These are phyloP conservation scores for Pyrenophora graminea DNA, from an alignment of 2,329 filamentous ascomycete genomes.

Conservation along the genomic window DNA sequence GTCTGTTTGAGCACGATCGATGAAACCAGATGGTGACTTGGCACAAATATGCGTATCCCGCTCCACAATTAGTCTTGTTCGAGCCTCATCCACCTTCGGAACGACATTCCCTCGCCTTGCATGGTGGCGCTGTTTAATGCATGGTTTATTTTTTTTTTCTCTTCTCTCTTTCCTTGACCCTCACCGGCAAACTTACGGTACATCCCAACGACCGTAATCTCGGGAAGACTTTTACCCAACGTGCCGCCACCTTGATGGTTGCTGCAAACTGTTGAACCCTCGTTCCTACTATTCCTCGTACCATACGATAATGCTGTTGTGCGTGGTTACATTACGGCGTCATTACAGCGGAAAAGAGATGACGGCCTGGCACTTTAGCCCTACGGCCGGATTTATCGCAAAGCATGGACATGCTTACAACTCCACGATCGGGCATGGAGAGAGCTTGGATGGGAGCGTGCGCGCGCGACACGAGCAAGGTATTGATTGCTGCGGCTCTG, in stretches of 20 bases:
- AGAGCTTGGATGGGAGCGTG: constrained; percentile 6
- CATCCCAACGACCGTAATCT: constrained; percentile 10
- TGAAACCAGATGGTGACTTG: constrained; percentile 15
- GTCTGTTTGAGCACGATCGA: constrained; percentile 10
- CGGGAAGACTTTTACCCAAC: constrained; percentile 1
- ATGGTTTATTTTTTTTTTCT: not conserved
- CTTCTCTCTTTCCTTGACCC: not conserved
- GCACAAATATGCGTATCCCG: constrained; percentile 2
- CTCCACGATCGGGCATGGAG: not conserved
- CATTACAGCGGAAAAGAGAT: too few species aligned
- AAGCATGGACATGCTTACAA: not conserved
- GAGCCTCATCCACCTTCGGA: constrained; percentile 5
- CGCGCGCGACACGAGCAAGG: not conserved
- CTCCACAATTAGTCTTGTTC: not conserved
- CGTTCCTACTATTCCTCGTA: not conserved
- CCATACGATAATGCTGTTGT: not conserved
- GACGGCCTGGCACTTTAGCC: not conserved
- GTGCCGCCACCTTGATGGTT: not conserved
- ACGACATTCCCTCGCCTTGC: constrained; percentile 13
- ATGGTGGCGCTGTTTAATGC: constrained; percentile 9
- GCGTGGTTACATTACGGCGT: not conserved
- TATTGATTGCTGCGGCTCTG: constrained; percentile 9
- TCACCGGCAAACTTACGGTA: constrained; percentile 3
- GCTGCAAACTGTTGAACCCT: not conserved
- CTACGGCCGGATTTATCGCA: not conserved